These are phyloP conservation scores for Carallia pectinifolia DNA, from an alignment of 345 rosid species.

Conservation along the genomic window DNA sequence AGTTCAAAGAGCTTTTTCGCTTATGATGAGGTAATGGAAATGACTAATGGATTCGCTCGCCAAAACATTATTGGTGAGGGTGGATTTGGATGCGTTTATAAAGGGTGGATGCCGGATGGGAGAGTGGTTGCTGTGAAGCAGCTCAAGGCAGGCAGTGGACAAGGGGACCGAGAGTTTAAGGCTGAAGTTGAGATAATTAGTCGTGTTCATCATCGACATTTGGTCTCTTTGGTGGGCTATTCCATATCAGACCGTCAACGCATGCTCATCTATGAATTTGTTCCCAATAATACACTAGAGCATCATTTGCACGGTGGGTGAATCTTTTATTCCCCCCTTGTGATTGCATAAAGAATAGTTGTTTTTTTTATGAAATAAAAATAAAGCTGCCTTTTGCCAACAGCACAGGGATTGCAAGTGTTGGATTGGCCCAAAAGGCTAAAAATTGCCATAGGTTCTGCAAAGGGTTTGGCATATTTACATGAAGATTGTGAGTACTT, in stretches of 20 bases:
- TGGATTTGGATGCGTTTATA: constrained; percentile 86
- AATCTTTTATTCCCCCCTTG: constrained; percentile 17
- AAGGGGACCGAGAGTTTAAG: constrained; percentile 75
- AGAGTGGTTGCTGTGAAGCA: constrained; percentile 82
- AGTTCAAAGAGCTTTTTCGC: constrained; percentile 54
- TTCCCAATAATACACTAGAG: constrained; percentile 63
- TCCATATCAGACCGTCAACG: constrained; percentile 65
- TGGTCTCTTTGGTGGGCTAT: constrained; percentile 91
- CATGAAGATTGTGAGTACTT: constrained; percentile 88
- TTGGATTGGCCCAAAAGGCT: constrained; percentile 86
- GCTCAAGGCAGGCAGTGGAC: constrained; percentile 89
- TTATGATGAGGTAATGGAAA: constrained; percentile 77
- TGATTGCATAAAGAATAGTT: constrained; percentile 3
- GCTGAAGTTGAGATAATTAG: constrained; percentile 56
- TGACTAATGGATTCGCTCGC: constrained; percentile 70
- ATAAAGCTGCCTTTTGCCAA: constrained; percentile 11
- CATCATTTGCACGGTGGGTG: constrained; percentile 82
- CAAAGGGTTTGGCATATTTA: constrained; percentile 95
- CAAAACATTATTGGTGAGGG: constrained; percentile 88
- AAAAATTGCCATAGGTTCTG: constrained; percentile 86
- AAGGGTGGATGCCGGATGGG: constrained; percentile 58
- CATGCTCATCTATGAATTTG: constrained; percentile 46
- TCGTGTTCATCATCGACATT: constrained; percentile 90
- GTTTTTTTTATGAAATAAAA: background rate
- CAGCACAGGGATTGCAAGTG: constrained; percentile 54